These are phyloP conservation scores for Ophiostoma tasmaniense DNA, from an alignment of 2,329 filamentous ascomycete genomes.

Conservation along the genomic window DNA sequence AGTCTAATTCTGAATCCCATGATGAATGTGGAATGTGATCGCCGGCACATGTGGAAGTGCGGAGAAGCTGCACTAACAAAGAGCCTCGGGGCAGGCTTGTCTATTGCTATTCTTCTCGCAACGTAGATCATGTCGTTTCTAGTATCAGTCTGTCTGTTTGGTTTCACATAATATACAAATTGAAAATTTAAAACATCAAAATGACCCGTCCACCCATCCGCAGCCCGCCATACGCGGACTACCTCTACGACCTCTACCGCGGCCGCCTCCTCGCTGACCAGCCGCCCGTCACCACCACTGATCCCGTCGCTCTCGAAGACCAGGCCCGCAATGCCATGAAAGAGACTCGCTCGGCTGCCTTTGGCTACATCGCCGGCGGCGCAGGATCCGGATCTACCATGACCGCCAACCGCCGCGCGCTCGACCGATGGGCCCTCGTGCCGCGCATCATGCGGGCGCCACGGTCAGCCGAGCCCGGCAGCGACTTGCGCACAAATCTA, in stretches of 20 bases:
- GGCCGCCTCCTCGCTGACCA: constrained; percentile 42
- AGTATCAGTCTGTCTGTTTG: no score
- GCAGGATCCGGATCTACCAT: constrained; percentile 54
- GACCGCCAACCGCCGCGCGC: constrained; percentile 50
- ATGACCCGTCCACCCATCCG: constrained; percentile 12
- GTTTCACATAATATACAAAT: no score
- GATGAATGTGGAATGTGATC: neutral
- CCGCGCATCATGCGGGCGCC: constrained; percentile 41
- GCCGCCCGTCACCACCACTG: constrained; percentile 47
- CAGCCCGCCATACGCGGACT: constrained; percentile 22
- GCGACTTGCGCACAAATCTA: neutral
- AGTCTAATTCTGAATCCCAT: no score
- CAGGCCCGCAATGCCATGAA: constrained; percentile 43
- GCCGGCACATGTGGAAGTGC: neutral
- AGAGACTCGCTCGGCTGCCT: constrained; percentile 29
- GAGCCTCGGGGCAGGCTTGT: neutral
- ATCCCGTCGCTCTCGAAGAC: constrained; percentile 47
- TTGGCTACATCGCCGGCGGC: constrained; percentile 54
- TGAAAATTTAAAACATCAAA: no score
- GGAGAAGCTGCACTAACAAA: neutral
- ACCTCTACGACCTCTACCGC: constrained; percentile 37
- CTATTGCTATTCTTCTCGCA: neutral
- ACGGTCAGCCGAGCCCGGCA: neutral
- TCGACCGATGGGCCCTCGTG: constrained; percentile 44
- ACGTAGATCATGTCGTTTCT: neutral